Evolutionary conservation across 345 rosid genomes (phyloP).

Genomic region (Salix viminalis): DNA sequence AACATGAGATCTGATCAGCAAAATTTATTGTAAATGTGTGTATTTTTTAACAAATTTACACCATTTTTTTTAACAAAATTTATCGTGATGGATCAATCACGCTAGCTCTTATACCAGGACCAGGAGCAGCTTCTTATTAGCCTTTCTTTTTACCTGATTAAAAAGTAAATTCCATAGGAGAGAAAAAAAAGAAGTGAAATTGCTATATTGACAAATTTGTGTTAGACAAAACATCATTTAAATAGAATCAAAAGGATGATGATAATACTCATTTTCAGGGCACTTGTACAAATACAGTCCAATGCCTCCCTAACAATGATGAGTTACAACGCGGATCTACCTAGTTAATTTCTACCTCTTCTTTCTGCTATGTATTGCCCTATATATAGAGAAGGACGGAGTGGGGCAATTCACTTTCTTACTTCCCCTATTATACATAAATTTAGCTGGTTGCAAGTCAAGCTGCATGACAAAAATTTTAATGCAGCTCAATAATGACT

Average conservation of each 20-base stretch:
- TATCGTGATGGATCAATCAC: too few relatives aligned
- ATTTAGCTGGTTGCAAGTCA: neutral
- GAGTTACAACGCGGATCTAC: conserved; percentile 7
- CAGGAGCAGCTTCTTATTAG: neutral
- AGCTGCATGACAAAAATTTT: conserved; percentile 22
- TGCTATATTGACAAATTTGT: conserved; percentile 11
- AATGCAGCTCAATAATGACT: conserved; percentile 2
- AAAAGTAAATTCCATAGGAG: neutral
- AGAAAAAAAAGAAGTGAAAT: too few relatives aligned
- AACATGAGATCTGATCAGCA: too few relatives aligned
- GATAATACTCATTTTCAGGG: neutral
- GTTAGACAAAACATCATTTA: neutral
- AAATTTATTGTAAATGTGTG: too few relatives aligned
- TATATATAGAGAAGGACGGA: neutral
- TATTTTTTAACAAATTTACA: too few relatives aligned
- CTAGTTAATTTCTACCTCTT: conserved; percentile 15
- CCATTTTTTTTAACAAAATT: too few relatives aligned
- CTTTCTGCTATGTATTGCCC: neutral
- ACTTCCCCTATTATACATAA: neutral
- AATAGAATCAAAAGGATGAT: neutral
- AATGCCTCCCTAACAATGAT: conserved; percentile 7
- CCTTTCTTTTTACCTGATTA: neutral
- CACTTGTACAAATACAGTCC: neutral
- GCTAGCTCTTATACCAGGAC: too few relatives aligned
- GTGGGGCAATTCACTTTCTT: neutral